Evolutionary conservation across 306 rosid genomes (phyloP).

Genomic region (Amphicarpaea edgeworthii): DNA sequence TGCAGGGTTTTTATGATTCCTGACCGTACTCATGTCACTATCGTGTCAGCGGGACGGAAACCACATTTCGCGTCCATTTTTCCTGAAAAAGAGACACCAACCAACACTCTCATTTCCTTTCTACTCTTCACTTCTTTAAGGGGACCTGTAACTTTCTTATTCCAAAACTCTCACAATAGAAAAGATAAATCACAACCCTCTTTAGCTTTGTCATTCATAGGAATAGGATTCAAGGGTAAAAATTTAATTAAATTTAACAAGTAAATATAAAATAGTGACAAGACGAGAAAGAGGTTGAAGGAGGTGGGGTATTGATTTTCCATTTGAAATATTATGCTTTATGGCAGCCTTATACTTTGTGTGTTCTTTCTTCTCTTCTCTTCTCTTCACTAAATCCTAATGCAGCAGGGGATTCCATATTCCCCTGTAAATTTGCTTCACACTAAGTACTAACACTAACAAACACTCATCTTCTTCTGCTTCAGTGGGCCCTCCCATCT

Average conservation of each 20-base stretch:
- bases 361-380: no score
- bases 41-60: constrained; percentile 65
- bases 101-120: no score
- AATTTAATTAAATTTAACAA: no score
- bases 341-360: constrained; percentile 51
- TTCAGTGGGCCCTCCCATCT: constrained; percentile 31
- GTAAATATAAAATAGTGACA: constrained; percentile 20
- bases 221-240: no score
- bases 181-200: no score
- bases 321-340: constrained; percentile 47
- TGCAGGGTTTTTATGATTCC: constrained; percentile 45
- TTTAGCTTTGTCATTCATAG: no score
- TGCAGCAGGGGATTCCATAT: constrained; percentile 38
- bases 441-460: constrained; percentile 3
- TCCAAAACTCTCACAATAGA: no score
- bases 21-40: constrained; percentile 51
- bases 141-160: no score
- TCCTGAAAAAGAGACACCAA: constrained; percentile 41
- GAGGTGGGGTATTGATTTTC: constrained; percentile 25
- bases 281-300: constrained; percentile 42
- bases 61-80: constrained; percentile 42
- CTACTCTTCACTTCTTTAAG: no score
- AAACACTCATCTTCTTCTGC: constrained; percentile 32
- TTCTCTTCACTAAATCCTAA: constrained; percentile 31
- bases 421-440: constrained; percentile 28